phyloP scores from a whole-genome alignment of 345 rosid genomes.

The Populus euphratica region DNA sequence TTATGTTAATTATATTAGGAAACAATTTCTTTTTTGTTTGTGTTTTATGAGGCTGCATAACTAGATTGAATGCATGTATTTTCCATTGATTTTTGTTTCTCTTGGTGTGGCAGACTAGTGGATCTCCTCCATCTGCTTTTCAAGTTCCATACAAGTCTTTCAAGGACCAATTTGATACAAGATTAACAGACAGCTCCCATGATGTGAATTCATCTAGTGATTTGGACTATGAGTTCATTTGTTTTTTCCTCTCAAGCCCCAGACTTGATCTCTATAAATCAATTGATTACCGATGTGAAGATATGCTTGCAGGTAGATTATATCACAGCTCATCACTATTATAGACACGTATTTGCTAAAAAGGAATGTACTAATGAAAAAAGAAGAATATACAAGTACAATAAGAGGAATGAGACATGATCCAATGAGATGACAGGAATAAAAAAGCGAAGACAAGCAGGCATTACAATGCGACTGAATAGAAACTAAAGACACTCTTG shows the following conservation, averaged over 20 bases:
- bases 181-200: conserved; percentile 24
- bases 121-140: conserved; percentile 86
- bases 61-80: not conserved
- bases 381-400: too few species aligned
- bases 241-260: conserved; percentile 79
- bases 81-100: conserved; percentile 7
- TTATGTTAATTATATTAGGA: too few species aligned
- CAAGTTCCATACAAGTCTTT: conserved; percentile 72
- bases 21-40: too few species aligned
- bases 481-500: too few species aligned
- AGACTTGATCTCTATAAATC: conserved; percentile 79
- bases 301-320: conserved; percentile 71
- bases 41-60: not conserved
- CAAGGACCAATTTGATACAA: conserved; percentile 43
- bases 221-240: conserved; percentile 76
- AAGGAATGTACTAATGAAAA: too few species aligned
- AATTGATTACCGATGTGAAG: conserved; percentile 85
- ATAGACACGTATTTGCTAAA: too few species aligned
- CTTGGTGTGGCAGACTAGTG: conserved; percentile 65
- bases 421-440: too few species aligned
- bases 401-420: too few species aligned
- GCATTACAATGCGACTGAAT: too few species aligned
- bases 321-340: not conserved
- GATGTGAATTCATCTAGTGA: conserved; percentile 37
- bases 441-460: too few species aligned